Evolutionary conservation across 768 basidiomycete genomes (phyloP), one percentile per base, ranked within the genome.

Genomic region (Lactarius quietus): DNA sequence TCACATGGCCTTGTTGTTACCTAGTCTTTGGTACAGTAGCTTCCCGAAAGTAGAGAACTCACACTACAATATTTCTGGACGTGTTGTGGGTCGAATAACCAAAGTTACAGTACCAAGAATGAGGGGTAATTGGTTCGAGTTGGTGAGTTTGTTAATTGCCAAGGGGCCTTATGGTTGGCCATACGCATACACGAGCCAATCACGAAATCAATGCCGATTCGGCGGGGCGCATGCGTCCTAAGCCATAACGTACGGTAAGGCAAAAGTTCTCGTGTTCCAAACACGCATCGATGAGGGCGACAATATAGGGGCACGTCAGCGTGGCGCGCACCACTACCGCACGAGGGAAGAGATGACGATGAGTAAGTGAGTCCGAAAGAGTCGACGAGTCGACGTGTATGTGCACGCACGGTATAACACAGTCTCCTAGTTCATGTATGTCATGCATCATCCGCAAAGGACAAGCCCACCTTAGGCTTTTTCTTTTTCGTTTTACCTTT

Each of bases 401-500:
- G 15, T 17, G n/a, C 17, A 55, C 29, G n/a, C 54, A 29, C 20
- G 53, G 31, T 28, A 28, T 28, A 17, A 1, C 6, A 31, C 17
- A 28, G 18, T 29, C 20, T n/a, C 39, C n/a, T n/a, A n/a, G n/a
- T n/a, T n/a, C n/a, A n/a, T n/a, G 10, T 7, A 33, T 17, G 43
- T 23, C 69, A 84, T 45, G 83, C 77, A 62, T 84, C 85, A 68
- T 86, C 85, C 12, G 81, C 83, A 67, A 87, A 87, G 0, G 86
- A 87, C 9, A 87, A 77, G 41, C 80, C 70, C 52, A 76, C 75
- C 71, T 80, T 82, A 61, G 75, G 74, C 51, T 65, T 70, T 76
- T n/a, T n/a, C n/a, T n/a, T n/a, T n/a, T 86, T 89, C 4, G 77
- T 58, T 69, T 87, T 89, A 80, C 85, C 84, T 73, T 82, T 85